A percentile compares a stretch with the other conserved stretches of the same genome.
phyloP scores from a whole-genome alignment of 352 stramenopile species.

The Phytophthora cajani region DNA sequence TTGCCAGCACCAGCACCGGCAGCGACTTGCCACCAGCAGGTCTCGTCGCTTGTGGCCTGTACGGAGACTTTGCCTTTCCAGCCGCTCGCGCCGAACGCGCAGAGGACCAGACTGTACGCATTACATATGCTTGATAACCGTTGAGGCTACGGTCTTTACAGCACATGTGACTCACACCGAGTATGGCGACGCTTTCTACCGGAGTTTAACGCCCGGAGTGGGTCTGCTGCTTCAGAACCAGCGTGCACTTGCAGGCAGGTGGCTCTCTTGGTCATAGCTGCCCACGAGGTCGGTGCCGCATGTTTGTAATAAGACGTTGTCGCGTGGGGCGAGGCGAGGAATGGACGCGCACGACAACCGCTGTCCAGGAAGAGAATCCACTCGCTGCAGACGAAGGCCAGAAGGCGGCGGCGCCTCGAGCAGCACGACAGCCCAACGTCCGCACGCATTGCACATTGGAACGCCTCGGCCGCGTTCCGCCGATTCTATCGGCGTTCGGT shows the following conservation, averaged over 20 bases:
- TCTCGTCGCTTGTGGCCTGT: slow-evolving; percentile 46
- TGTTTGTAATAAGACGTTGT: slow-evolving; percentile 36
- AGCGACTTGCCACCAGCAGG: slow-evolving; percentile 35
- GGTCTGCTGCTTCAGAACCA: slow-evolving; percentile 21
- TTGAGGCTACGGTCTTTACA: slow-evolving; percentile 21
- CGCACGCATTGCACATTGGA: slow-evolving; percentile 29
- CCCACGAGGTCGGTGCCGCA: slow-evolving; percentile 21
- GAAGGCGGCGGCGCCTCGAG: slow-evolving; percentile 20
- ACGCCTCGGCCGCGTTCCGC: slow-evolving; percentile 28
- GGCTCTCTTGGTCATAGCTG: slow-evolving; percentile 26
- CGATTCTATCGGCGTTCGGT: slow-evolving; percentile 14
- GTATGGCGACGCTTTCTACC: neutral
- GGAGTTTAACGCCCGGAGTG: neutral
- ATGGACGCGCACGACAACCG: slow-evolving; percentile 16
- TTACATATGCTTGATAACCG: slow-evolving; percentile 24
- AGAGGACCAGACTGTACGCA: slow-evolving; percentile 31
- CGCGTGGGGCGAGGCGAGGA: slow-evolving; percentile 9
- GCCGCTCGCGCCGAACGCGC: slow-evolving; percentile 52
- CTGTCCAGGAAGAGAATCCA: slow-evolving; percentile 8
- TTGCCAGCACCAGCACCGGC: slow-evolving; percentile 9
- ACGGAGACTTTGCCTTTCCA: slow-evolving; percentile 48
- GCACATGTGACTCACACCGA: slow-evolving; percentile 7
- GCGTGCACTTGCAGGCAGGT: slow-evolving; percentile 16
- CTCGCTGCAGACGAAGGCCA: neutral
- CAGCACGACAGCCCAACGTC: slow-evolving; percentile 15